Evolutionary conservation across 139 green algal genomes (phyloP).

Genomic region (Picochlorum sp.): DNA sequence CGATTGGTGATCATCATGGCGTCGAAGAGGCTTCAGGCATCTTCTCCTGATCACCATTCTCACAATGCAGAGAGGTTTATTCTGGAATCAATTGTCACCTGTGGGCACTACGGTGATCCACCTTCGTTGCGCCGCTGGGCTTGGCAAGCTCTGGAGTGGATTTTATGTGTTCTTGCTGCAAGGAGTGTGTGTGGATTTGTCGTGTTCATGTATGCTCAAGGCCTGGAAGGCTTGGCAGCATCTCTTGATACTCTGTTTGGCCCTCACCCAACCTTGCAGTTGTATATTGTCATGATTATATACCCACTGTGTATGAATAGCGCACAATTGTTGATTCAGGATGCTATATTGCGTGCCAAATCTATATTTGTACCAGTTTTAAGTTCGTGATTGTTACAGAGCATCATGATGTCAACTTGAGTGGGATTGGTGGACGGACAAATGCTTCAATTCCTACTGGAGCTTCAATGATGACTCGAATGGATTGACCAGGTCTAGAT

Average conservation of each 20-base stretch:
- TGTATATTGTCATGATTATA: constrained; percentile 48
- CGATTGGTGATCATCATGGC: constrained; percentile 12
- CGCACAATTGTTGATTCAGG: constrained; percentile 28
- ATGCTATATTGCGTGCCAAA: constrained; percentile 1
- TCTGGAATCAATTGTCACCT: constrained; percentile 3
- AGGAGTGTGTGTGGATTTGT: constrained; percentile 25
- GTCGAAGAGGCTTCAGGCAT: not conserved
- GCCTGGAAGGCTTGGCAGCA: not conserved
- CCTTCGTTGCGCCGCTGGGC: constrained; percentile 21
- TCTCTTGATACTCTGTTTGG: constrained; percentile 36
- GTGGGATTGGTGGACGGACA: constrained; percentile 63
- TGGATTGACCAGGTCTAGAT: not conserved
- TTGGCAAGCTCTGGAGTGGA: constrained; percentile 45
- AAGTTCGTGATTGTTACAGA: not conserved
- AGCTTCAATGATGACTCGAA: constrained; percentile 31
- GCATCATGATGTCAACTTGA: not conserved
- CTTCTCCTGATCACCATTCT: not conserved
- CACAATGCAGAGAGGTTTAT: not conserved
- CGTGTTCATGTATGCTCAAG: constrained; percentile 11
- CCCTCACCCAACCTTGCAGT: constrained; percentile 30
- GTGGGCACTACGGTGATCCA: constrained; percentile 46
- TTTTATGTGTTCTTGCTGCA: constrained; percentile 25
- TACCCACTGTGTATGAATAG: constrained; percentile 54
- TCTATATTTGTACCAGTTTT: not conserved
- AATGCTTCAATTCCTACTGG: constrained; percentile 83